These are phyloP conservation scores for Trametes polyzona DNA, from an alignment of 1,284 basidiomycete genomes.

Conservation along the genomic window DNA sequence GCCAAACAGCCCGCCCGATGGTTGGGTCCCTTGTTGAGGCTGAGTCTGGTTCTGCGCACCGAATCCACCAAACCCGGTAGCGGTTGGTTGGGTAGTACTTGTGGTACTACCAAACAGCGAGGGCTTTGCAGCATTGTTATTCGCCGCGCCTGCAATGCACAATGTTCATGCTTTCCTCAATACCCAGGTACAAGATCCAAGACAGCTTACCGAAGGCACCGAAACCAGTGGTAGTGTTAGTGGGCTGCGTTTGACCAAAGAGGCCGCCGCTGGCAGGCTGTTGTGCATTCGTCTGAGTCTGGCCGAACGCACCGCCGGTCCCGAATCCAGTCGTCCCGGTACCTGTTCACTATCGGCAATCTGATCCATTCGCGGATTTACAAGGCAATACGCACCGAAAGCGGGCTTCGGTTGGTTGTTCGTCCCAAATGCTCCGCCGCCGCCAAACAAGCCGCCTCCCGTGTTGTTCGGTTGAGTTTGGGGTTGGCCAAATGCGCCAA, in stretches of 20 bases:
- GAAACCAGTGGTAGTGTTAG: conserved; percentile 41
- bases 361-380: too few relatives aligned
- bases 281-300: conserved; percentile 12
- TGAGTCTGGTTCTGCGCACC: conserved; percentile 34
- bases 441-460: conserved; percentile 13
- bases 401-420: conserved; percentile 36
- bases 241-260: conserved; percentile 50
- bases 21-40: conserved; percentile 34
- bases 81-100: conserved; percentile 24
- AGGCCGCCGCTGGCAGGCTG: conserved; percentile 26
- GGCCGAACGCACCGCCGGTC: conserved; percentile 33
- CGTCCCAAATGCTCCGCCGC: conserved; percentile 25
- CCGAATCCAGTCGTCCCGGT: conserved; percentile 40
- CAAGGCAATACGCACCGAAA: conserved; percentile 39
- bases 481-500: conserved; percentile 31
- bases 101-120: conserved; percentile 34
- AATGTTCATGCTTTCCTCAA: not conserved
- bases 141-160: conserved; percentile 1
- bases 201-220: conserved; percentile 42
- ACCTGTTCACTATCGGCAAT: conserved; percentile 27
- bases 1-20: conserved; percentile 44
- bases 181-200: not conserved
- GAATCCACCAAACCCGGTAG: conserved; percentile 37
- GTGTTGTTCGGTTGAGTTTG: conserved; percentile 29
- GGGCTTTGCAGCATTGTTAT: conserved; percentile 46